Evolutionary conservation across 805 yeast genomes (phyloP).

Genomic region (Yarrowia deformans): DNA sequence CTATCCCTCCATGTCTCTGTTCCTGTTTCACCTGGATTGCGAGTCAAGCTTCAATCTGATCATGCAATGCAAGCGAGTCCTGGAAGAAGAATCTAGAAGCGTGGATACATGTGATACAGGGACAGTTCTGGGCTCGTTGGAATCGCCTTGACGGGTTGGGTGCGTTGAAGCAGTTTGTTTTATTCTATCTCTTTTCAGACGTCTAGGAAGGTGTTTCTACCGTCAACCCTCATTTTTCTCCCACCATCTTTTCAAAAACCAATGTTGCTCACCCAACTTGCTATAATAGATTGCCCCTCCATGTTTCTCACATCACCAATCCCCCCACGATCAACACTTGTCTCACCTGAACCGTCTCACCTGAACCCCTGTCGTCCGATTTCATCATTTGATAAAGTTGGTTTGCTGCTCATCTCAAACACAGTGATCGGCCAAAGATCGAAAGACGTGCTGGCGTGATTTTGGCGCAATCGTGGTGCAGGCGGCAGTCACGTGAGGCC

Average conservation of each 20-base stretch:
- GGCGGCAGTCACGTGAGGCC: too few species aligned
- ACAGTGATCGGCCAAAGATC: background rate
- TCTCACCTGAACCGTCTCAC: constrained; percentile 15
- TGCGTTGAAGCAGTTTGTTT: too few species aligned
- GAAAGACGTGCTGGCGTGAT: constrained; percentile 12
- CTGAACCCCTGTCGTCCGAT: constrained; percentile 9
- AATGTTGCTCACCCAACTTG: too few species aligned
- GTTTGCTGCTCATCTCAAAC: constrained; percentile 18
- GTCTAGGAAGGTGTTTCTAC: too few species aligned
- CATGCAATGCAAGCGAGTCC: background rate
- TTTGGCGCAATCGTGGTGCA: background rate
- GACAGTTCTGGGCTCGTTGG: background rate
- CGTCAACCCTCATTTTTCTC: too few species aligned
- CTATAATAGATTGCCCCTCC: background rate
- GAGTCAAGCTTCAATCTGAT: background rate
- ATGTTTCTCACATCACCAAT: background rate
- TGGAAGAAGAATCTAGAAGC: background rate
- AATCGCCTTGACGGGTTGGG: background rate
- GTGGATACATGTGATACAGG: background rate
- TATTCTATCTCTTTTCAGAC: too few species aligned
- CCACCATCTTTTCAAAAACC: too few species aligned
- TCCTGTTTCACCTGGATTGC: constrained; percentile 14
- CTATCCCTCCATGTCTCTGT: constrained; percentile 6
- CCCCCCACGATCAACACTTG: background rate
- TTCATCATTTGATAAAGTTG: constrained; percentile 12